Conservation (phyloP, 805 yeast species). For the Lipomyces mesembrius region DNA sequence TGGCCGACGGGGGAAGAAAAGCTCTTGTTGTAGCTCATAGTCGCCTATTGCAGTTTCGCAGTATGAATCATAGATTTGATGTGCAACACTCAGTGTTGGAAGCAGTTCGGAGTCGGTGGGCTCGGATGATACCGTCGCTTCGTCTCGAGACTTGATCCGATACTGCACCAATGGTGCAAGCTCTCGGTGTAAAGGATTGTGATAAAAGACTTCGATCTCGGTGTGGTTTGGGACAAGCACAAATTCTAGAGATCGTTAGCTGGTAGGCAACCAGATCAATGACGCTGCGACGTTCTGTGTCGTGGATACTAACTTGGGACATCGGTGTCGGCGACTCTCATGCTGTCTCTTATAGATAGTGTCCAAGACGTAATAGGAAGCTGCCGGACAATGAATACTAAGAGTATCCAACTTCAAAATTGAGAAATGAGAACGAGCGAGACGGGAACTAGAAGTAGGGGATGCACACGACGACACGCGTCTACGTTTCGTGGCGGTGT, state of each 20-base stretch:
- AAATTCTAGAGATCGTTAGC: background rate
- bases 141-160: background rate
- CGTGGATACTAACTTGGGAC: background rate
- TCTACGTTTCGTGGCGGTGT: too few species aligned
- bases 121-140: too few species aligned
- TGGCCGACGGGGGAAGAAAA: background rate
- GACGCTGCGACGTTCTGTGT: too few species aligned
- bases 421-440: too few species aligned
- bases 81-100: background rate
- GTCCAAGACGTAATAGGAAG: background rate
- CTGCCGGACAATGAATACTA: too few species aligned
- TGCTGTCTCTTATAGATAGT: background rate
- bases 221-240: background rate
- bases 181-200: background rate
- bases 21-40: background rate
- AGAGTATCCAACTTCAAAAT: too few species aligned
- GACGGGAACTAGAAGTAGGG: too few species aligned
- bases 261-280: background rate
- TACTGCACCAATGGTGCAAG: background rate
- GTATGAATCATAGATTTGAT: background rate
- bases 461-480: too few species aligned
- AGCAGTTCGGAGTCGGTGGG: background rate
- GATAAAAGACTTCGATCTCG: conserved; percentile 1
- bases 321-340: background rate
- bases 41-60: background rate